These are phyloP conservation scores for Cytospora leucostoma DNA, from an alignment of 2,329 filamentous ascomycete genomes.

Conservation along the genomic window DNA sequence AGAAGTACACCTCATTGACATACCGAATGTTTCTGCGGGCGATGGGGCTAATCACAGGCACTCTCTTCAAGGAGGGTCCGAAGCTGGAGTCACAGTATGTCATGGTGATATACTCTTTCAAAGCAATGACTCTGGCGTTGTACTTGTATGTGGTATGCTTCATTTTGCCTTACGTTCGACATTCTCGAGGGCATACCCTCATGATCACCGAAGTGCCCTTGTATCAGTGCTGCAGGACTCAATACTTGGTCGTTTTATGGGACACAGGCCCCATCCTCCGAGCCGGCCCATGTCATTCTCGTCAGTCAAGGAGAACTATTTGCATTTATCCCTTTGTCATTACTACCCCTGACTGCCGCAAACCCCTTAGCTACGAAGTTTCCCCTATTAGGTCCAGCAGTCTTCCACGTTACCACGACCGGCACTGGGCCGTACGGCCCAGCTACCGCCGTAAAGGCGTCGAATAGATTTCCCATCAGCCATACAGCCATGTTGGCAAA, in stretches of 20 bases:
- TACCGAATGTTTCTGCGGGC: not conserved
- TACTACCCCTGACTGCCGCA: not conserved
- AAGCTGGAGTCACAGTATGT: too few relatives aligned
- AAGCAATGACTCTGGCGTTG: too few relatives aligned
- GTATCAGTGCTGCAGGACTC: not conserved
- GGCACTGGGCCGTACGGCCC: slow-evolving; percentile 76
- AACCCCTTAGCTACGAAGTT: not conserved
- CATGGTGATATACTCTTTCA: too few relatives aligned
- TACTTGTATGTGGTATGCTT: too few relatives aligned
- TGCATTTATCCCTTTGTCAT: not conserved
- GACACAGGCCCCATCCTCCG: not conserved
- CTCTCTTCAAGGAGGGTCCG: too few relatives aligned
- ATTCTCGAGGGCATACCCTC: too few relatives aligned
- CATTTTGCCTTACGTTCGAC: too few relatives aligned
- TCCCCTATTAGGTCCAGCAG: slow-evolving; percentile 29
- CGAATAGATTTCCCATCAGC: slow-evolving; percentile 73
- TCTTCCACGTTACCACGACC: slow-evolving; percentile 70
- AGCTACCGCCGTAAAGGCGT: slow-evolving; percentile 69
- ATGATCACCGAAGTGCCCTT: not conserved
- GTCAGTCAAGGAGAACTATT: not conserved
- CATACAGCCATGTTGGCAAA: slow-evolving; percentile 78
- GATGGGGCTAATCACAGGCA: too few relatives aligned
- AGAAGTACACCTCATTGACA: not conserved
- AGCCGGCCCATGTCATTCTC: not conserved
- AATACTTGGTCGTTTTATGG: not conserved